phyloP scores from a whole-genome alignment of 352 stramenopile genomes.

The Blastocystis sp. region DNA sequence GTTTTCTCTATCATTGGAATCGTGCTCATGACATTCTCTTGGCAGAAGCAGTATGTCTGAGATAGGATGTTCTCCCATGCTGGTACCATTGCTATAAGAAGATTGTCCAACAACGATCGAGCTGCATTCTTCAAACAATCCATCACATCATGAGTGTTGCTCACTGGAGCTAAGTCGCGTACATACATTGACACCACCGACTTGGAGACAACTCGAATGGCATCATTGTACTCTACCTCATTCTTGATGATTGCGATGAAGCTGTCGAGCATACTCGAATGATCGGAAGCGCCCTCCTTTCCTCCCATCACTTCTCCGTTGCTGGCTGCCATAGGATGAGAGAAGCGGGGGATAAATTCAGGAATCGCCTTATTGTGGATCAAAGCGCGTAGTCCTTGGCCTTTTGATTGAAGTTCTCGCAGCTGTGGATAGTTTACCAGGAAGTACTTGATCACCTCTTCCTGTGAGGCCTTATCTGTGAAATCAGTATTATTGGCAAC shows the following conservation, averaged over 20 bases:
- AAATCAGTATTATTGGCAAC: constrained; percentile 24
- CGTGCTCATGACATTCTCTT: no score
- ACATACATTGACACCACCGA: not conserved
- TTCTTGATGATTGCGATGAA: no score
- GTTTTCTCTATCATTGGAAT: no score
- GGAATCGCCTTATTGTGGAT: not conserved
- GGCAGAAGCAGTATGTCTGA: no score
- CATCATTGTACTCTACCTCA: no score
- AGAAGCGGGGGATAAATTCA: not conserved
- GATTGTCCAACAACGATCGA: not conserved
- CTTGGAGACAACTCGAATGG: not conserved
- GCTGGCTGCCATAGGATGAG: not conserved
- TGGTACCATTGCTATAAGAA: not conserved
- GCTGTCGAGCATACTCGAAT: no score
- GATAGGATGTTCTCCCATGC: not conserved
- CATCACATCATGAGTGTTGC: not conserved
- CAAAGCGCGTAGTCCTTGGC: not conserved
- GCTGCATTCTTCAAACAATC: constrained; percentile 1
- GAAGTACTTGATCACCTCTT: not conserved
- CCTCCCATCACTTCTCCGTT: not conserved
- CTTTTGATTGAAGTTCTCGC: not conserved
- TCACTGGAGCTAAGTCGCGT: not conserved
- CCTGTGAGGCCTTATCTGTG: not conserved
- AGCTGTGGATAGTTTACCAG: not conserved
- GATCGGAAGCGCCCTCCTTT: no score